phyloP scores from a whole-genome alignment of 306 rosid species.

The Fragaria nilgerrensis region DNA sequence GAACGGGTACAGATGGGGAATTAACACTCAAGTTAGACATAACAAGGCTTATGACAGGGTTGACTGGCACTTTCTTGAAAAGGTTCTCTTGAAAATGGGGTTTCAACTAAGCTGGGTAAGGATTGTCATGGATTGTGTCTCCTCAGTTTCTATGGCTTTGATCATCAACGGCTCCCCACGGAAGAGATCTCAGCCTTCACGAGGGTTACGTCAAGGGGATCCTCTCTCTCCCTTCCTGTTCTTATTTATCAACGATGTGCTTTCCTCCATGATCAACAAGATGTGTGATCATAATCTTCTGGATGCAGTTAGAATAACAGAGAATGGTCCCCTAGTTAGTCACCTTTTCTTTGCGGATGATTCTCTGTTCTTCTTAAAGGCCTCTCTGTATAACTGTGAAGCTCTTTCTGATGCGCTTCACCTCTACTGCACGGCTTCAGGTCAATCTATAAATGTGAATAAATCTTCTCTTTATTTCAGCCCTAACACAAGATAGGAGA shows the following conservation, averaged over 20 bases:
- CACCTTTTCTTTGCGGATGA: neutral
- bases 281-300: neutral
- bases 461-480: too few species aligned
- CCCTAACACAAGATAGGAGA: too few species aligned
- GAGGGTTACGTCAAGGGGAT: neutral
- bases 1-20: too few species aligned
- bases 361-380: neutral
- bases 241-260: neutral
- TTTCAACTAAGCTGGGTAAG: neutral
- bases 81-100: neutral
- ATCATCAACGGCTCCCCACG: neutral
- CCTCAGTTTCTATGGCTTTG: neutral
- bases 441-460: neutral
- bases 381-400: neutral
- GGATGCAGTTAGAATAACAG: accelerated
- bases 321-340: neutral
- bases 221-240: neutral
- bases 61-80: neutral
- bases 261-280: neutral
- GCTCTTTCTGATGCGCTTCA: neutral
- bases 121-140: neutral
- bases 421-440: neutral
- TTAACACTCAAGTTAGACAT: neutral
- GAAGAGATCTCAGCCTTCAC: neutral
- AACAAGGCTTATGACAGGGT: neutral